Conservation (phyloP, 768 basidiomycete genomes). For the Auricularia sp. region DNA sequence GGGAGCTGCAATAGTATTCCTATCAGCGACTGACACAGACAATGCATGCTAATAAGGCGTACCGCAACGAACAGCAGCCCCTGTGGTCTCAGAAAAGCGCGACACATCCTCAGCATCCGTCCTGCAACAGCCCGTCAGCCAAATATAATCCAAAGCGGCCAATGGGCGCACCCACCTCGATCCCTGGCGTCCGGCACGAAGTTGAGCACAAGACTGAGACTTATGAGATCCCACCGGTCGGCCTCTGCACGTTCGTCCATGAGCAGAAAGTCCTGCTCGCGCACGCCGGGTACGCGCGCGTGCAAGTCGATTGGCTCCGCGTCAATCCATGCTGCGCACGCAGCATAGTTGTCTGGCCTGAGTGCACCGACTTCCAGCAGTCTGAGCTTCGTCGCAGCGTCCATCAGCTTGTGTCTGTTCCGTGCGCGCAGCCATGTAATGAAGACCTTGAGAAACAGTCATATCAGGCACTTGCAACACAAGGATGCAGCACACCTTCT, state of each 20-base stretch:
- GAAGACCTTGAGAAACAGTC: conserved; percentile 2
- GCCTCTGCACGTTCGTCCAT: conserved; percentile 42
- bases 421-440: background rate
- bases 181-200: conserved; percentile 69
- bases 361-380: conserved; percentile 85
- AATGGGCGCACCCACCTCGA: conserved; percentile 44
- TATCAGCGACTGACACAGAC: no score
- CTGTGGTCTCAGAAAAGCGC: conserved; percentile 39
- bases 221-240: conserved; percentile 65
- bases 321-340: conserved; percentile 60
- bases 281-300: conserved; percentile 70
- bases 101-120: conserved; percentile 55
- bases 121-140: conserved; percentile 30
- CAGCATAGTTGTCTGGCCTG: conserved; percentile 68
- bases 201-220: conserved; percentile 82
- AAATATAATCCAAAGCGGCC: background rate
- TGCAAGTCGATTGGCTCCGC: conserved; percentile 71
- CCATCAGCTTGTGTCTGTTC: background rate
- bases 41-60: conserved; percentile 17
- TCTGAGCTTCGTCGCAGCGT: conserved; percentile 27
- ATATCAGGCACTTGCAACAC: conserved; percentile 25
- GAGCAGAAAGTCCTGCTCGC: conserved; percentile 77
- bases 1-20: conserved; percentile 48
- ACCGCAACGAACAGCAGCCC: conserved; percentile 68
- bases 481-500: conserved; percentile 37